Evolutionary conservation across 352 stramenopile genomes (phyloP).

Genomic region (Globisporangium rhizosaccharum): DNA sequence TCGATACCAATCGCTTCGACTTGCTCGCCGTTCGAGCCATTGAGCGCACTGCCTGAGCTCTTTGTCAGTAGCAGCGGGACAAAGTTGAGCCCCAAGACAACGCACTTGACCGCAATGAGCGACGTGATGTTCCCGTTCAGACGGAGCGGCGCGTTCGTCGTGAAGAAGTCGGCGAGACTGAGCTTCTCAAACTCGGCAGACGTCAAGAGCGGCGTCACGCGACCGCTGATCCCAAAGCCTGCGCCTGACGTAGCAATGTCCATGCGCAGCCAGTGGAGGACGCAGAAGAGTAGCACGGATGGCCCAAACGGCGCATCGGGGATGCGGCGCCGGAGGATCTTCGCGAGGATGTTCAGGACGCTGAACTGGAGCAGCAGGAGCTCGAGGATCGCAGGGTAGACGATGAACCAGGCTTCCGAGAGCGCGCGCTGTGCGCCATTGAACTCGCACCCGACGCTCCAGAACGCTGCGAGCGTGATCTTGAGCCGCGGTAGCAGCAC

Average conservation of each 20-base stretch:
- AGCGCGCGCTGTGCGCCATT: slow-evolving; percentile 18
- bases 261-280: slow-evolving; percentile 9
- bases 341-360: slow-evolving; percentile 17
- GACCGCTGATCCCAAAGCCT: slow-evolving; percentile 1
- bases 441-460: slow-evolving; percentile 18
- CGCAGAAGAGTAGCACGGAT: slow-evolving; percentile 13
- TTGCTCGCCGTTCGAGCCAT: too few species aligned
- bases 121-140: slow-evolving; percentile 10
- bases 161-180: slow-evolving; percentile 2
- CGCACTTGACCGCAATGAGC: slow-evolving; percentile 18
- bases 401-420: slow-evolving; percentile 20
- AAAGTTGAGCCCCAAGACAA: slow-evolving; percentile 10
- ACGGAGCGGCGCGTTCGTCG: background rate
- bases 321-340: slow-evolving; percentile 13
- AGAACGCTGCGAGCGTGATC: slow-evolving; percentile 22
- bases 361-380: slow-evolving; percentile 22
- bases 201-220: slow-evolving; percentile 1
- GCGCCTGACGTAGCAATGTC: background rate
- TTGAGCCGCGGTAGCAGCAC: slow-evolving; percentile 17
- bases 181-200: background rate
- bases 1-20: background rate
- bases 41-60: too few species aligned
- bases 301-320: slow-evolving; percentile 15
- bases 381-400: slow-evolving; percentile 27
- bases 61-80: background rate